phyloP scores from a whole-genome alignment of 2,329 filamentous ascomycete species.

The Microcyclosporella mali region DNA sequence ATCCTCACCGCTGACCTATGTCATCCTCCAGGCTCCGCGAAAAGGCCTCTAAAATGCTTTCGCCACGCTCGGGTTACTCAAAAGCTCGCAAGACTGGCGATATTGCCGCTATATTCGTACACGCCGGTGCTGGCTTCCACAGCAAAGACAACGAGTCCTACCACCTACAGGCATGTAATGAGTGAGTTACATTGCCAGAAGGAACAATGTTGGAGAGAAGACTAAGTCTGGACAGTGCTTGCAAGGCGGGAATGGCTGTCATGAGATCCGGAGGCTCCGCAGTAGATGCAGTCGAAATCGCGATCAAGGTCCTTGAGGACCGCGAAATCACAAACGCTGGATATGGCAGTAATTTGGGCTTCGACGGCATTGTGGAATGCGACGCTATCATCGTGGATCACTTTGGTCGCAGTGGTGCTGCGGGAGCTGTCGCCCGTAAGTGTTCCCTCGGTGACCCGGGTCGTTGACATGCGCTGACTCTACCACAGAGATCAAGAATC shows the following conservation, averaged over 20 bases:
- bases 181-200: constrained; percentile 54
- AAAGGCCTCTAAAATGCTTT: constrained; percentile 32
- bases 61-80: constrained; percentile 2
- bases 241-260: constrained; percentile 74
- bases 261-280: constrained; percentile 73
- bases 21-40: neutral
- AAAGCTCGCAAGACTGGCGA: constrained; percentile 34
- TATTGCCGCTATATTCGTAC: constrained; percentile 79
- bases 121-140: constrained; percentile 88
- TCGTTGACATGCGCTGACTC: constrained; percentile 21
- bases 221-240: constrained; percentile 56
- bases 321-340: constrained; percentile 95
- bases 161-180: constrained; percentile 79
- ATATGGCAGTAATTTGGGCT: constrained; percentile 88
- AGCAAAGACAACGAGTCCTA: constrained; percentile 76
- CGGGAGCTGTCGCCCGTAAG: constrained; percentile 83
- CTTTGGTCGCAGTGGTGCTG: constrained; percentile 82
- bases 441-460: too few species aligned
- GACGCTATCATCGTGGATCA: constrained; percentile 93
- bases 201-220: too few species aligned
- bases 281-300: constrained; percentile 82
- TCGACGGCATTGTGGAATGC: constrained; percentile 86
- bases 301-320: constrained; percentile 82
- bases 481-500: constrained; percentile 75
- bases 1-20: neutral